Percentiles rank a stretch among this genome's conserved stretches.
Conservation (phyloP, 2,329 filamentous ascomycete genomes). For the Aureobasidium uvarum region DNA sequence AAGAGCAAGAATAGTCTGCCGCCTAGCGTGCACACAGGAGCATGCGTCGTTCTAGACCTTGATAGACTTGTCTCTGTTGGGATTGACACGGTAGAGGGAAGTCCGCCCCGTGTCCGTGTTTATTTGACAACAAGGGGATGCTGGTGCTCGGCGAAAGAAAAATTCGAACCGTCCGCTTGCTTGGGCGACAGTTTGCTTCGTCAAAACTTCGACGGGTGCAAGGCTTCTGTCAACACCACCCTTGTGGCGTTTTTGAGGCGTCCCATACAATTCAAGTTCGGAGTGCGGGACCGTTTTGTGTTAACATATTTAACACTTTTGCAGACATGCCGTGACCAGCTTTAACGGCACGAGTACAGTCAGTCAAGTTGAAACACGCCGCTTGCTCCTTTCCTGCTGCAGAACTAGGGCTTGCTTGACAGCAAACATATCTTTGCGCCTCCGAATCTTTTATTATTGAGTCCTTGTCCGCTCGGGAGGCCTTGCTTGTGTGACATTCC, state of each 20-base stretch:
- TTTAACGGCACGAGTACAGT: neutral
- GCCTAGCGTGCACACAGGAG: constrained; percentile 21
- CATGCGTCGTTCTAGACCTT: constrained; percentile 24
- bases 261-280: constrained; percentile 8
- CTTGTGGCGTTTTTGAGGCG: constrained; percentile 22
- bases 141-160: constrained; percentile 8
- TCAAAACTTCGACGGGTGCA: neutral
- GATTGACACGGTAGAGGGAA: constrained; percentile 8
- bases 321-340: neutral
- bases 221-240: neutral
- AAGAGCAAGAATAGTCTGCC: constrained; percentile 18
- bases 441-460: neutral
- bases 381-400: neutral
- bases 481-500: constrained; percentile 1
- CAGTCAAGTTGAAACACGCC: constrained; percentile 17
- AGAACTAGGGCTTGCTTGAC: neutral
- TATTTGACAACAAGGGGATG: constrained; percentile 17
- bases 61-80: constrained; percentile 12
- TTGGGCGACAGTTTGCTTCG: neutral
- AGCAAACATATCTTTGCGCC: neutral
- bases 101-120: constrained; percentile 2
- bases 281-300: constrained; percentile 24
- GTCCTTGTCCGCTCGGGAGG: neutral
- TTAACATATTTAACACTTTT: constrained; percentile 14
- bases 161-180: neutral